Conservation (phyloP, 2,329 filamentous ascomycete genomes). For the Monosporascus sp. region DNA sequence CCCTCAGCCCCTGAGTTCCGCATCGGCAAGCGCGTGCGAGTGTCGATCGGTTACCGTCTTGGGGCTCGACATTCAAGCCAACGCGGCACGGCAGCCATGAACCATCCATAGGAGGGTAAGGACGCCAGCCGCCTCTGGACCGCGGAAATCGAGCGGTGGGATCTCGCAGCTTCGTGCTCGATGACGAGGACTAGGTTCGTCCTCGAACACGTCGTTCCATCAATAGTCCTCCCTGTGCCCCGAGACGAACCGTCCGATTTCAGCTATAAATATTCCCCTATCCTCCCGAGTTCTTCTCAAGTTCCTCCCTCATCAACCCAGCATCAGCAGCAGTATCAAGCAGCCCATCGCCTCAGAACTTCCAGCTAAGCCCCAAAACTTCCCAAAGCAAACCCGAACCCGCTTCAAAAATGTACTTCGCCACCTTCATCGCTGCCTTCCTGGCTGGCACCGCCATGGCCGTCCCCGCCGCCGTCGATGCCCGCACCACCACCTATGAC, state of each 20-base stretch:
- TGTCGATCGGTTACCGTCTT: neutral
- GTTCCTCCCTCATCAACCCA: neutral
- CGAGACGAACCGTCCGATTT: neutral
- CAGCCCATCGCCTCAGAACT: neutral
- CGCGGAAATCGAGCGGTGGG: too few species aligned
- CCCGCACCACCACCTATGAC: constrained; percentile 27
- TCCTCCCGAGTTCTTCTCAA: neutral
- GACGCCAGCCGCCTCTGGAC: too few species aligned
- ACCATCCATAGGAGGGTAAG: neutral
- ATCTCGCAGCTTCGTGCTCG: too few species aligned
- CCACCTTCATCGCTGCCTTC: constrained; percentile 19
- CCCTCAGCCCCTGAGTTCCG: neutral
- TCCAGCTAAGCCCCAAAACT: neutral
- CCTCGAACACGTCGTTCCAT: too few species aligned
- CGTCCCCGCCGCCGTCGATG: constrained; percentile 12
- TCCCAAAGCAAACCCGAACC: neutral
- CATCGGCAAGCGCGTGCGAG: neutral
- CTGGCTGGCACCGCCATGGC: constrained; percentile 20
- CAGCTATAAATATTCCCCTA: neutral
- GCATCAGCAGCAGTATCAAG: neutral
- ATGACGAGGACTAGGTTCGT: too few species aligned
- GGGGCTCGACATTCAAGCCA: too few species aligned
- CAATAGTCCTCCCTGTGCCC: neutral
- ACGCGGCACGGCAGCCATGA: neutral
- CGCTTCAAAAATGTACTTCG: constrained; percentile 22